Conservation (phyloP, 1,284 basidiomycete species). For the Cutaneotrichosporon mucoides region DNA sequence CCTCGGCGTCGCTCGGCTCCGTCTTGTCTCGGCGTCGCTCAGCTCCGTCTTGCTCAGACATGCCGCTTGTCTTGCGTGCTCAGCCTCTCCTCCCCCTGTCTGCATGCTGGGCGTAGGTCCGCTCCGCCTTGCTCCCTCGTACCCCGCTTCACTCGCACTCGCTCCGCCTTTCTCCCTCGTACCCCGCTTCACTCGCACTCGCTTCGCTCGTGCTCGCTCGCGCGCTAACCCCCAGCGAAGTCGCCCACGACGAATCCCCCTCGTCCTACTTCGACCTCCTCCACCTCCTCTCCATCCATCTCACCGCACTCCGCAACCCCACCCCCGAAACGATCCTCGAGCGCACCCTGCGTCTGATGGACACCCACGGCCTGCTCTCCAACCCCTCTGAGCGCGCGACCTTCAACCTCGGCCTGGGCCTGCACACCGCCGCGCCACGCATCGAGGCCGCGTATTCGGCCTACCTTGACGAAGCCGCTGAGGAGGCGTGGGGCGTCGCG, state of each 20-base stretch:
- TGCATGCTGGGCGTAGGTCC: no score
- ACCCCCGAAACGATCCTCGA: slow-evolving; percentile 27
- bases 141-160: no score
- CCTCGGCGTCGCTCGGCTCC: no score
- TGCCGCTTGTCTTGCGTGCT: no score
- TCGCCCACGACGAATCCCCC: slow-evolving; percentile 61
- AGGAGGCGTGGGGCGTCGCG: slow-evolving; percentile 54
- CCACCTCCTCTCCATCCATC: slow-evolving; percentile 58
- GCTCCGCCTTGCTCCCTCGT: no score
- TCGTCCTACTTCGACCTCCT: slow-evolving; percentile 66
- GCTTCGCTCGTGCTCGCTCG: no score
- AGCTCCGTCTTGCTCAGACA: no score
- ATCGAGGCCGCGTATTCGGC: slow-evolving; percentile 43
- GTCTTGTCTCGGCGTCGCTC: no score
- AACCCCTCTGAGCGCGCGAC: slow-evolving; percentile 45
- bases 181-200: no score
- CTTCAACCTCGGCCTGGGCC: slow-evolving; percentile 49
- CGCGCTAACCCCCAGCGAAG: slow-evolving; percentile 53
- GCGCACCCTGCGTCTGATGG: slow-evolving; percentile 26
- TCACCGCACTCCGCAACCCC: slow-evolving; percentile 15
- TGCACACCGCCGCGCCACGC: slow-evolving; percentile 40
- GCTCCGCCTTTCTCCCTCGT: no score
- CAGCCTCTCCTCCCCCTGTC: no score
- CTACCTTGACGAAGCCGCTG: slow-evolving; percentile 52
- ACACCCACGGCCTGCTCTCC: slow-evolving; percentile 26